These are phyloP conservation scores for Epichloe sylvatica DNA, from an alignment of 2,329 filamentous ascomycete genomes.

Conservation along the genomic window DNA sequence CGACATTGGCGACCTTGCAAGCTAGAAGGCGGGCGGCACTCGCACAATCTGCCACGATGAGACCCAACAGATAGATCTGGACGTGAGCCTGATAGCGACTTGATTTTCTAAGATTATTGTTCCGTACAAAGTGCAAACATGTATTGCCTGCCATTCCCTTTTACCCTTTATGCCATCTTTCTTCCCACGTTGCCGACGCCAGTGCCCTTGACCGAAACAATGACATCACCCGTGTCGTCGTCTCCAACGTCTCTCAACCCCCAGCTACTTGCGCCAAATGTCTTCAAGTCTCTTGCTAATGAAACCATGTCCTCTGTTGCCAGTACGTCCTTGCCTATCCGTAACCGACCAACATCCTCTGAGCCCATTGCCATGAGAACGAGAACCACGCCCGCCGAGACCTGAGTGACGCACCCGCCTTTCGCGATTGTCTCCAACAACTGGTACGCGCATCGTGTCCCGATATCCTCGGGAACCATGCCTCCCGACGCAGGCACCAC, in stretches of 20 bases:
- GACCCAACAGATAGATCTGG: constrained; percentile 9
- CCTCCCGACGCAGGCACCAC: constrained; percentile 63
- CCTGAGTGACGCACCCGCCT: constrained; percentile 66
- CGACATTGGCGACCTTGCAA: constrained; percentile 37
- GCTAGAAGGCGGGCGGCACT: constrained; percentile 26
- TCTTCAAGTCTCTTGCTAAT: constrained; percentile 69
- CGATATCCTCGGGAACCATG: constrained; percentile 77
- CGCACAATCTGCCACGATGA: constrained; percentile 11
- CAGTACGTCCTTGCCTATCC: constrained; percentile 67
- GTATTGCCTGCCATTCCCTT: neutral
- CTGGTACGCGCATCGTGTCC: constrained; percentile 76
- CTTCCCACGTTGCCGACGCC: constrained; percentile 91
- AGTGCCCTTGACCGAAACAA: constrained; percentile 81
- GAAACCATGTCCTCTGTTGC: constrained; percentile 68
- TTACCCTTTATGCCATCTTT: constrained; percentile 52
- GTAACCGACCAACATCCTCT: constrained; percentile 81
- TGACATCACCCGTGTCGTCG: constrained; percentile 55
- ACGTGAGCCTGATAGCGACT: neutral
- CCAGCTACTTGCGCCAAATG: constrained; percentile 87
- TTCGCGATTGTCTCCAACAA: constrained; percentile 68
- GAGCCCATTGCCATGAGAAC: constrained; percentile 96
- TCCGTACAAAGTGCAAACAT: neutral
- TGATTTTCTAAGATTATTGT: neutral
- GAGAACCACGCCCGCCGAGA: constrained; percentile 61
- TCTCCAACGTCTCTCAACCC: constrained; percentile 63